These are phyloP conservation scores for Paramarasmius palmivorus DNA, from an alignment of 1,284 basidiomycete species.

Conservation along the genomic window DNA sequence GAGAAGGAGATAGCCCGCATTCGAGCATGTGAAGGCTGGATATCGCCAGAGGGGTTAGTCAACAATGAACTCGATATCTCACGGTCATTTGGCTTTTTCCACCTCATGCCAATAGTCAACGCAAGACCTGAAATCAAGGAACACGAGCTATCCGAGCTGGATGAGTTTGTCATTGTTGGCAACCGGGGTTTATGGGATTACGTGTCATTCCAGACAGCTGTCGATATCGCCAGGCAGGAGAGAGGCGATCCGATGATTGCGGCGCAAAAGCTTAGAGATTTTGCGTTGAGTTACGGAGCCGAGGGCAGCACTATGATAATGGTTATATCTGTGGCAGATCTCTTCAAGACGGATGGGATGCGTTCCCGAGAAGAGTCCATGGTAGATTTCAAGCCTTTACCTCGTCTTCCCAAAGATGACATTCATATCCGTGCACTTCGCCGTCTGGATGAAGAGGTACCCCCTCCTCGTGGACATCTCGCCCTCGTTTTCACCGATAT, in stretches of 20 bases:
- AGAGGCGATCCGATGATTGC: constrained; percentile 93
- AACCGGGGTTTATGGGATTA: constrained; percentile 95
- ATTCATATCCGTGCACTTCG: constrained; percentile 54
- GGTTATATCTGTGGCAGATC: constrained; percentile 86
- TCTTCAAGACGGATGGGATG: constrained; percentile 56
- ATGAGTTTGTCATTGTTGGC: constrained; percentile 97
- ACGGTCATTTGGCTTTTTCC: constrained; percentile 92
- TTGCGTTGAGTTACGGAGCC: constrained; percentile 96
- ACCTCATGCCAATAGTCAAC: constrained; percentile 90
- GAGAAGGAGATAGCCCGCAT: constrained; percentile 85
- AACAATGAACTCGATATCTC: constrained; percentile 94
- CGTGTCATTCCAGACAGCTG: constrained; percentile 93
- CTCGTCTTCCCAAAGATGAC: constrained; percentile 39
- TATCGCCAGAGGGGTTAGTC: constrained; percentile 91
- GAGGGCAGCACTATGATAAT: constrained; percentile 97
- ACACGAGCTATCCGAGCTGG: constrained; percentile 78
- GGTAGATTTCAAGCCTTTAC: constrained; percentile 40
- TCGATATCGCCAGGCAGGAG: constrained; percentile 92
- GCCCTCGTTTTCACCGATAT: constrained; percentile 99
- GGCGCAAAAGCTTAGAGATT: constrained; percentile 95
- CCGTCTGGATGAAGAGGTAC: constrained; percentile 81
- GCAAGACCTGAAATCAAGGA: constrained; percentile 80
- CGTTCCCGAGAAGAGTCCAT: constrained; percentile 46
- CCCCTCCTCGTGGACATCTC: constrained; percentile 86
- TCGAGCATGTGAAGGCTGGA: constrained; percentile 92